A percentile compares a stretch with the other conserved stretches of the same genome.
phyloP scores from a whole-genome alignment of 2,329 filamentous ascomycete species.

The Escovopsis weberi region DNA sequence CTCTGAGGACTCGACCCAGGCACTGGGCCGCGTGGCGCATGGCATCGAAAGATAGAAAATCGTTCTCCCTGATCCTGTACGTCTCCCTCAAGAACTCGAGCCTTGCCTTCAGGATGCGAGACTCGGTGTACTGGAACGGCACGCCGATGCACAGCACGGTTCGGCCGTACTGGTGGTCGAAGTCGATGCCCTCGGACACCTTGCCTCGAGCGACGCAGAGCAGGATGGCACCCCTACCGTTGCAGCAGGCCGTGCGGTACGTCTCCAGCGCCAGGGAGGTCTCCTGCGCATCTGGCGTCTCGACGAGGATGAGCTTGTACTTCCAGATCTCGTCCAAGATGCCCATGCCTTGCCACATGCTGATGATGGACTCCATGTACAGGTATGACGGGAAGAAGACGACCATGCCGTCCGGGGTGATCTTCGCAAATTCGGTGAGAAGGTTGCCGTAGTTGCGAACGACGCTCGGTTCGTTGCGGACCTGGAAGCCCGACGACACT shows the following conservation, averaged over 20 bases:
- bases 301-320: slow-evolving; percentile 94
- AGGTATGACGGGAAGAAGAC: slow-evolving; percentile 98
- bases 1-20: slow-evolving; percentile 80
- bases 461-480: slow-evolving; percentile 90
- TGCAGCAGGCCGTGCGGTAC: slow-evolving; percentile 93
- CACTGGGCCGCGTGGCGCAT: slow-evolving; percentile 99
- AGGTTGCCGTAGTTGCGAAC: slow-evolving; percentile 92
- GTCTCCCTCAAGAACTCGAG: slow-evolving; percentile 95
- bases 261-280: slow-evolving; percentile 91
- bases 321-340: slow-evolving; percentile 98
- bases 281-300: slow-evolving; percentile 94
- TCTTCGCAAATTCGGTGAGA: slow-evolving; percentile 85
- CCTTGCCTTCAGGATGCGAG: slow-evolving; percentile 85
- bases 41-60: slow-evolving; percentile 95
- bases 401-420: slow-evolving; percentile 95
- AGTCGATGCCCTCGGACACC: slow-evolving; percentile 96
- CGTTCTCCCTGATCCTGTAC: slow-evolving; percentile 91
- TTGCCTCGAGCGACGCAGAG: slow-evolving; percentile 94
- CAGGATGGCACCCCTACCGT: slow-evolving; percentile 83
- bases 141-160: slow-evolving; percentile 94
- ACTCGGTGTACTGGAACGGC: slow-evolving; percentile 97
- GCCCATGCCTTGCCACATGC: slow-evolving; percentile 98
- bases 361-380: slow-evolving; percentile 98
- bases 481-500: slow-evolving; percentile 87
- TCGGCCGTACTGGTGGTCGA: slow-evolving; percentile 94